phyloP scores from a whole-genome alignment of 2,329 filamentous ascomycete species.

The Ophiobolus disseminans region DNA sequence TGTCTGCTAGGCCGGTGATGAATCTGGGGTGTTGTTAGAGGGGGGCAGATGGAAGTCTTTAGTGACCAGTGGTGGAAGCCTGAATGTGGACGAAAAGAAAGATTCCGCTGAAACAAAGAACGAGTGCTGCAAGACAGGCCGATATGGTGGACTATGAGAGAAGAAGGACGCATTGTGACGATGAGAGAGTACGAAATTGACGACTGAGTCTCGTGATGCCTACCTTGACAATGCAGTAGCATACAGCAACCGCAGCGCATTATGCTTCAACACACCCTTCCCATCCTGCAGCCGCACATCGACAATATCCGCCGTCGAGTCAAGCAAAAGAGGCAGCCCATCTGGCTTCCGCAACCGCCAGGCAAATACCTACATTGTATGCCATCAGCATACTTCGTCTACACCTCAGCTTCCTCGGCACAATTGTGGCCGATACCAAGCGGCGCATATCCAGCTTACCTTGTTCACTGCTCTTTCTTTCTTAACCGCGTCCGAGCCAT shows the following conservation, averaged over 20 bases:
- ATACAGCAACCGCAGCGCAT: slow-evolving; percentile 73
- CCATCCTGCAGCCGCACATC: slow-evolving; percentile 73
- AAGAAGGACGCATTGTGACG: background rate
- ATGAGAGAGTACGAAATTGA: background rate
- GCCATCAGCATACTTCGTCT: slow-evolving; percentile 21
- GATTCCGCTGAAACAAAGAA: background rate
- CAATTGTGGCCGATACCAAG: background rate
- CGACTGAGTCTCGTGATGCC: background rate
- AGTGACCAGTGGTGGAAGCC: background rate
- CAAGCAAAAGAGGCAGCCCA: slow-evolving; percentile 73
- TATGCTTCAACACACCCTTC: slow-evolving; percentile 55
- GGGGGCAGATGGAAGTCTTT: background rate
- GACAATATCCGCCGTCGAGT: slow-evolving; percentile 76
- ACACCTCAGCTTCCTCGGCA: background rate
- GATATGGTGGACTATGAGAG: background rate
- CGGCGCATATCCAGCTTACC: slow-evolving; percentile 33
- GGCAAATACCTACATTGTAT: slow-evolving; percentile 36
- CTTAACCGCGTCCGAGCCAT: slow-evolving; percentile 50
- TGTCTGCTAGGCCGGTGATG: slow-evolving; percentile 80
- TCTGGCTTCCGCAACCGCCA: slow-evolving; percentile 43
- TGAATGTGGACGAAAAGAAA: no score
- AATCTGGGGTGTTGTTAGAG: slow-evolving; percentile 61
- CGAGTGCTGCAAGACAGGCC: background rate
- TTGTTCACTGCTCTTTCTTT: slow-evolving; percentile 49
- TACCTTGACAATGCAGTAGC: slow-evolving; percentile 77